Base-by-base conservation (phyloP, 108 stramenopile genomes). In the Cyclotella distinguenda region DNA sequence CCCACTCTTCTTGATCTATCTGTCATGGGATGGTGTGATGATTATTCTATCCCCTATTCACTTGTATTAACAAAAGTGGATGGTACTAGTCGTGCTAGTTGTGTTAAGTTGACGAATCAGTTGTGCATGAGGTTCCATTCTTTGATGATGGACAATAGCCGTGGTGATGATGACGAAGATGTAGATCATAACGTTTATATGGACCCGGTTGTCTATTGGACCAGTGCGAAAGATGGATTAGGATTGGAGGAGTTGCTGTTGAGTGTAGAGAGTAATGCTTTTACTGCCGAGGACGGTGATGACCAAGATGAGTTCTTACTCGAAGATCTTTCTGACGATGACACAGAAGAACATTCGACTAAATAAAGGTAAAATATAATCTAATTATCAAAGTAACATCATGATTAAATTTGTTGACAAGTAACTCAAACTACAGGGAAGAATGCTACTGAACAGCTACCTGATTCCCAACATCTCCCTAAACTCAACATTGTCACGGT, bases 31-130 rank as follows among this genome's bases (percentile, higher is more conserved):
- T 94, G 93, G 93, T 78, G 88, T 45, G 93, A 94, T 50, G 88
- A 94, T 31, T 86, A 86, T 23, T 62, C 64, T 1, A 84, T 90
- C 16, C 86, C 87, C 5, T 94, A 86, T 62, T 69, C 88, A 15
- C 19, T 86, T 16, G 88, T 94, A 0, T 55, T 94, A 25, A 94
- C 93, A 46, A 94, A 94, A 74, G 82, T 88, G n/a, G 93, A 94
- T 62, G 70, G 83, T 3, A 65, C 79, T 7, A 57, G 58, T 27
- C 61, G 68, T 0, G 66, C 79, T 6, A 23, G 74, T 44, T 70
- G 88, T 30, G 78, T 89, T 27, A 81, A 72, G 65, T 45, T 76
- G 21, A 82, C 80, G 38, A 94, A 94, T 60, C 86, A 91, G 35
- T 54, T 88, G 59, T 90, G 89, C 64, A 68, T 90, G 77, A 67